A percentile compares a stretch with the other conserved stretches of the same genome.
Conservation (phyloP, 2,329 filamentous ascomycete genomes). For the Pestalotiopsis sp. region DNA sequence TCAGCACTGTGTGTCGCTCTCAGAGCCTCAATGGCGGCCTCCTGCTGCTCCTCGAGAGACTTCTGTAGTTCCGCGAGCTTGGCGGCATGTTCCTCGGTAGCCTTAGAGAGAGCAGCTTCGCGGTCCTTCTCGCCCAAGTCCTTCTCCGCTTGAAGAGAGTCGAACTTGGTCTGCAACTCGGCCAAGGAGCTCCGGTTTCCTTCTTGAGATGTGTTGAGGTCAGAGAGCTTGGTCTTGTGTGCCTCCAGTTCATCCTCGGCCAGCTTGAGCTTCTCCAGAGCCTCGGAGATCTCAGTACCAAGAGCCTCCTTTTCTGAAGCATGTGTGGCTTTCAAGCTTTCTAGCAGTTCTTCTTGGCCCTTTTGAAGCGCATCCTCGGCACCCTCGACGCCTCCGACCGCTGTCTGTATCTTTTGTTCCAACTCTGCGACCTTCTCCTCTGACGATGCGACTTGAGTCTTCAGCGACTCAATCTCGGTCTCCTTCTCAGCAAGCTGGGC, state of each 20-base stretch:
- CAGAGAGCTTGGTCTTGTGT: constrained; percentile 48
- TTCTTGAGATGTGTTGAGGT: constrained; percentile 50
- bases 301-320: constrained; percentile 48
- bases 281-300: constrained; percentile 47
- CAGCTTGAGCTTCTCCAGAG: constrained; percentile 48
- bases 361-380: constrained; percentile 41
- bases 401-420: constrained; percentile 49
- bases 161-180: constrained; percentile 50
- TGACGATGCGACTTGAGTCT: constrained; percentile 54
- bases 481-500: constrained; percentile 59
- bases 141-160: constrained; percentile 43
- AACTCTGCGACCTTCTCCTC: constrained; percentile 57
- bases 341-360: constrained; percentile 47
- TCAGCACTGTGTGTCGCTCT: constrained; percentile 54
- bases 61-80: constrained; percentile 52
- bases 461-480: constrained; percentile 56
- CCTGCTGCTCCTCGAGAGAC: constrained; percentile 50
- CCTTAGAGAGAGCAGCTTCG: constrained; percentile 37
- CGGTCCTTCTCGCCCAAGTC: constrained; percentile 36
- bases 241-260: constrained; percentile 52
- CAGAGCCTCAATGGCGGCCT: constrained; percentile 47
- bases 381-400: constrained; percentile 34
- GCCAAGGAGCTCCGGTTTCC: constrained; percentile 48
- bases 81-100: constrained; percentile 46
- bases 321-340: constrained; percentile 50